phyloP scores from a whole-genome alignment of 768 basidiomycete species.

The Leccinum imitatum region DNA sequence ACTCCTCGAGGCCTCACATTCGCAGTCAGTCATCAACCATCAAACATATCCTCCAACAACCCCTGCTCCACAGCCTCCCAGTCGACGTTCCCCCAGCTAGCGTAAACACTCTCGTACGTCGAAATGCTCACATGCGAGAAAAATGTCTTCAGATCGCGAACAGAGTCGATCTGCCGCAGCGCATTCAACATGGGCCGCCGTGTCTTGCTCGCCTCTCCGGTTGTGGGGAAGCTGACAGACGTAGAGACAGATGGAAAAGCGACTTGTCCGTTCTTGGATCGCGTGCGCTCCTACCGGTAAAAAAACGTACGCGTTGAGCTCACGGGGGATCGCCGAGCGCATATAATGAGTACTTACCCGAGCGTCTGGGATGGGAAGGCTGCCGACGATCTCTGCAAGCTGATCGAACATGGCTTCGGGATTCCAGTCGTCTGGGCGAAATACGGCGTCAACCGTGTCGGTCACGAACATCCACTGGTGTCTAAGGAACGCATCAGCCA shows the following conservation, averaged over 20 bases:
- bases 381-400: slow-evolving; percentile 78
- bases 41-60: slow-evolving; percentile 87
- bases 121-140: slow-evolving; percentile 87
- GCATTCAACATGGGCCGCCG: slow-evolving; percentile 73
- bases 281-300: slow-evolving; percentile 26
- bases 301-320: background rate
- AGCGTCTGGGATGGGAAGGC: slow-evolving; percentile 50
- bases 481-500: slow-evolving; percentile 36
- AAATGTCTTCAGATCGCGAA: slow-evolving; percentile 86
- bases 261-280: slow-evolving; percentile 22
- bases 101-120: slow-evolving; percentile 89
- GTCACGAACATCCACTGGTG: slow-evolving; percentile 99
- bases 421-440: slow-evolving; percentile 77
- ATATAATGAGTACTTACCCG: slow-evolving; percentile 15
- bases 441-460: slow-evolving; percentile 94
- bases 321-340: background rate
- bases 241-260: slow-evolving; percentile 22
- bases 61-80: slow-evolving; percentile 87
- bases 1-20: no score
- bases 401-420: slow-evolving; percentile 92
- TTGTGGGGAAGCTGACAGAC: slow-evolving; percentile 27
- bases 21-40: slow-evolving; percentile 50
- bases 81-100: slow-evolving; percentile 76
- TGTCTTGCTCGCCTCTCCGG: slow-evolving; percentile 45
- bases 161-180: slow-evolving; percentile 75